Conservation (phyloP, 495 filamentous ascomycete genomes). For the Trichoderma virens region DNA sequence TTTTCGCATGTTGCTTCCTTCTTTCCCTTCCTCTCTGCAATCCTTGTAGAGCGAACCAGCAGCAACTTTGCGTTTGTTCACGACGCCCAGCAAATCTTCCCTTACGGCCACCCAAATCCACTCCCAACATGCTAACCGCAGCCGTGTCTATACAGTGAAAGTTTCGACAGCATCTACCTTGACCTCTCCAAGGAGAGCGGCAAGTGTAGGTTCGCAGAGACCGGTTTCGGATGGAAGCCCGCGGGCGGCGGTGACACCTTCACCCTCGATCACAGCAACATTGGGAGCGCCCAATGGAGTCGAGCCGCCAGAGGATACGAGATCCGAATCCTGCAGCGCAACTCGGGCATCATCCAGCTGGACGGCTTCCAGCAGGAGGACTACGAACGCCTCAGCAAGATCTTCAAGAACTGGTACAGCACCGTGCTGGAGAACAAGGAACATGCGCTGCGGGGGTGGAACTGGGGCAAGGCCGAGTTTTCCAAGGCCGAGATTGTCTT, state of each 20-base stretch:
- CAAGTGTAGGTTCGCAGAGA: conserved; percentile 88
- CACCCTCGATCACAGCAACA: conserved; percentile 76
- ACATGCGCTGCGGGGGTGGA: conserved; percentile 95
- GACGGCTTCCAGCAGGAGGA: conserved; percentile 97
- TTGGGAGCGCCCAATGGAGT: conserved; percentile 87
- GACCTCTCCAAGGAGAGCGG: conserved; percentile 86
- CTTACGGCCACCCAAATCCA: not conserved
- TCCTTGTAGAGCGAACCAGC: not conserved
- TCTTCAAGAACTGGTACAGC: conserved; percentile 95
- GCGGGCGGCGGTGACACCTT: conserved; percentile 81
- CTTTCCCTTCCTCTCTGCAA: not conserved
- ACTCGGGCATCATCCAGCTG: conserved; percentile 72
- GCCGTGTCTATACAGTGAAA: conserved; percentile 48
- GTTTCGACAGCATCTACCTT: conserved; percentile 91
- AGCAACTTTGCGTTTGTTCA: not conserved
- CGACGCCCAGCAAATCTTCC: not conserved
- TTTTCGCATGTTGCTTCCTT: not conserved
- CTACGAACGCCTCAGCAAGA: conserved; percentile 77
- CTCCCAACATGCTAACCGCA: conserved; percentile 2
- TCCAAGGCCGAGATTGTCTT: conserved; percentile 90
- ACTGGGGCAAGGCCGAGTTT: conserved; percentile 98
- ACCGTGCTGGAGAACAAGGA: conserved; percentile 85
- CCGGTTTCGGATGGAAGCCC: conserved; percentile 90
- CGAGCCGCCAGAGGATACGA: conserved; percentile 87
- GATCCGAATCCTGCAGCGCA: conserved; percentile 77